Evolutionary conservation across 2,329 filamentous ascomycete species (phyloP).

Genomic region (Fusarium mundagurra): DNA sequence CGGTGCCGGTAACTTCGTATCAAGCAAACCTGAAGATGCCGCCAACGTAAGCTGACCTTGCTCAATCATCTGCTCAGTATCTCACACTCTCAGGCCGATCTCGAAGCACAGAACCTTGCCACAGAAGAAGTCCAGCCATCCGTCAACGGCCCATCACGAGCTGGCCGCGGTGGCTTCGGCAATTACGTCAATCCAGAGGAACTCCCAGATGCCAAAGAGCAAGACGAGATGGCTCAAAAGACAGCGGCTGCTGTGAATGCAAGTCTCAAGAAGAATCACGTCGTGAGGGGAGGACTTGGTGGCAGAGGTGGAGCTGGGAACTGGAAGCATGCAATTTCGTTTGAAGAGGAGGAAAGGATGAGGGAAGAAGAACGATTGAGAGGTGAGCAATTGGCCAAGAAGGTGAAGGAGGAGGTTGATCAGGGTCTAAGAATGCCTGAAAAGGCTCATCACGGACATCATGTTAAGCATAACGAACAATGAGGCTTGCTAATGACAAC

Average conservation of each 20-base stretch:
- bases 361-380: constrained; percentile 36
- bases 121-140: constrained; percentile 38
- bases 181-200: constrained; percentile 61
- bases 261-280: constrained; percentile 42
- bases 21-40: constrained; percentile 60
- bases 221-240: constrained; percentile 48
- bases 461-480: constrained; percentile 11
- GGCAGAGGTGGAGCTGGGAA: constrained; percentile 70
- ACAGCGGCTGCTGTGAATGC: constrained; percentile 49
- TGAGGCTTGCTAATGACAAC: not conserved
- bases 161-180: constrained; percentile 70
- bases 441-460: constrained; percentile 52
- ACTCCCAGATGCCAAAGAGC: constrained; percentile 46
- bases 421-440: constrained; percentile 57
- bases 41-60: constrained; percentile 42
- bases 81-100: constrained; percentile 42
- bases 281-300: constrained; percentile 31
- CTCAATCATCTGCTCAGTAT: not conserved
- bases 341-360: constrained; percentile 43
- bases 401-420: constrained; percentile 58
- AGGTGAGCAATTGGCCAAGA: constrained; percentile 54
- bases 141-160: constrained; percentile 51
- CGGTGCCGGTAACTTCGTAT: constrained; percentile 71
- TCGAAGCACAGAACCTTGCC: constrained; percentile 51
- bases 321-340: constrained; percentile 48